Percentiles rank a stretch among this genome's conserved stretches.
phyloP scores from a whole-genome alignment of 2,329 filamentous ascomycete species.

The Hypocrella siamensis region DNA sequence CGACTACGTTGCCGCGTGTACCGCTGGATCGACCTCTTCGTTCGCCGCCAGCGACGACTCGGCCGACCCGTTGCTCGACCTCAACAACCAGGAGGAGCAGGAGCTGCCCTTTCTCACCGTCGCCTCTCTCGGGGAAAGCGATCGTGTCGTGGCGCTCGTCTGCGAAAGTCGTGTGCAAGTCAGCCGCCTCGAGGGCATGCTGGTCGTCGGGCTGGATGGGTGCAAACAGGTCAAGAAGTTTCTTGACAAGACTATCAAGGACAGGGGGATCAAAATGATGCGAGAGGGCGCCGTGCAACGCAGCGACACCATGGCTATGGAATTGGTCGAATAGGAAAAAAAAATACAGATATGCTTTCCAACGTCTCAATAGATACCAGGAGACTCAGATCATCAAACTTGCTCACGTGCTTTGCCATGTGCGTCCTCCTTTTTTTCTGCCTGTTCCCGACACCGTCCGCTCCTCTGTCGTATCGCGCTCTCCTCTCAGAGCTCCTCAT shows the following conservation, averaged over 20 bases:
- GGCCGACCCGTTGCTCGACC: conserved; percentile 64
- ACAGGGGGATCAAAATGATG: conserved; percentile 50
- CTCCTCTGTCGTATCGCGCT: background rate
- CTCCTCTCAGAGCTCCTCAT: conserved; percentile 32
- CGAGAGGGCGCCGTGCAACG: conserved; percentile 35
- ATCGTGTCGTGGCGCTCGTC: conserved; percentile 63
- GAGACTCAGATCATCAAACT: background rate
- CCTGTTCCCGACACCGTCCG: background rate
- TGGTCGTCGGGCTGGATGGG: conserved; percentile 81
- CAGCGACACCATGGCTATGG: conserved; percentile 33
- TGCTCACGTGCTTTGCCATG: too few species aligned
- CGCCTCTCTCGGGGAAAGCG: conserved; percentile 58
- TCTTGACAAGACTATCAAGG: conserved; percentile 64
- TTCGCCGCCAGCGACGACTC: conserved; percentile 48
- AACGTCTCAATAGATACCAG: background rate
- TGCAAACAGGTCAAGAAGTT: conserved; percentile 75
- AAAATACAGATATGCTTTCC: background rate
- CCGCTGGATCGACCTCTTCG: conserved; percentile 62
- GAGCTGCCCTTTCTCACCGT: conserved; percentile 84
- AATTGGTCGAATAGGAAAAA: conserved; percentile 22
- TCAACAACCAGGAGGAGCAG: conserved; percentile 67
- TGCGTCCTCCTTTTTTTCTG: background rate
- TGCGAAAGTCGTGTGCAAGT: conserved; percentile 85
- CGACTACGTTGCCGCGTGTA: conserved; percentile 79
- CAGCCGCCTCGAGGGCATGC: conserved; percentile 72